These are phyloP conservation scores for Herpetospermum pedunculosum DNA, from an alignment of 306 rosid genomes.

Conservation along the genomic window DNA sequence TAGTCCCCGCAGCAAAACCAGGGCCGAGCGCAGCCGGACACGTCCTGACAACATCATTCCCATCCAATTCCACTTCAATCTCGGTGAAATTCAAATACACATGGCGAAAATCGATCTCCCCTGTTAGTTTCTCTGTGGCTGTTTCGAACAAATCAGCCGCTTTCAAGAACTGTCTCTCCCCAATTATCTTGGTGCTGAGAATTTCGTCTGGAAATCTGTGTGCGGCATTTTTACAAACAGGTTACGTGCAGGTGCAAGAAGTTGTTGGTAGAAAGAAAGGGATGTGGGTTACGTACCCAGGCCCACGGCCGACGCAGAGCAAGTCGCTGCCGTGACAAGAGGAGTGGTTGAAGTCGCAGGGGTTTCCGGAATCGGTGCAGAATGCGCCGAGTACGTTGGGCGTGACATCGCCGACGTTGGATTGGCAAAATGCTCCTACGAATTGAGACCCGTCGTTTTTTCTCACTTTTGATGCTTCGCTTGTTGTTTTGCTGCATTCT, in stretches of 20 bases:
- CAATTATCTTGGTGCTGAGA: slow-evolving; percentile 63
- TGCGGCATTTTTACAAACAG: slow-evolving; percentile 8
- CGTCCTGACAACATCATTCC: slow-evolving; percentile 37
- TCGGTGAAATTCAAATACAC: slow-evolving; percentile 57
- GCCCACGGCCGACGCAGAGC: slow-evolving; percentile 72
- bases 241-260: background rate
- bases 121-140: slow-evolving; percentile 39
- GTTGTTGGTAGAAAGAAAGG: background rate
- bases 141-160: slow-evolving; percentile 45
- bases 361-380: slow-evolving; percentile 51
- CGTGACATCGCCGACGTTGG: slow-evolving; percentile 81
- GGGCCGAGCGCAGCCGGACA: slow-evolving; percentile 91
- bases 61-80: slow-evolving; percentile 41
- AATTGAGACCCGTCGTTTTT: slow-evolving; percentile 53
- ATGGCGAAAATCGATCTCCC: slow-evolving; percentile 53
- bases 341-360: slow-evolving; percentile 66
- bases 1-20: slow-evolving; percentile 91
- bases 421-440: slow-evolving; percentile 87
- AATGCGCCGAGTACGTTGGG: slow-evolving; percentile 82
- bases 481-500: slow-evolving; percentile 26
- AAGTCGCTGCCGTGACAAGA: slow-evolving; percentile 67
- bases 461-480: slow-evolving; percentile 54
- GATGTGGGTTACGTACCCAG: slow-evolving; percentile 30
- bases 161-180: slow-evolving; percentile 53
- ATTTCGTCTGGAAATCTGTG: slow-evolving; percentile 69